These are phyloP conservation scores for Naganishia randhawae DNA, from an alignment of 768 basidiomycete species.

Conservation along the genomic window DNA sequence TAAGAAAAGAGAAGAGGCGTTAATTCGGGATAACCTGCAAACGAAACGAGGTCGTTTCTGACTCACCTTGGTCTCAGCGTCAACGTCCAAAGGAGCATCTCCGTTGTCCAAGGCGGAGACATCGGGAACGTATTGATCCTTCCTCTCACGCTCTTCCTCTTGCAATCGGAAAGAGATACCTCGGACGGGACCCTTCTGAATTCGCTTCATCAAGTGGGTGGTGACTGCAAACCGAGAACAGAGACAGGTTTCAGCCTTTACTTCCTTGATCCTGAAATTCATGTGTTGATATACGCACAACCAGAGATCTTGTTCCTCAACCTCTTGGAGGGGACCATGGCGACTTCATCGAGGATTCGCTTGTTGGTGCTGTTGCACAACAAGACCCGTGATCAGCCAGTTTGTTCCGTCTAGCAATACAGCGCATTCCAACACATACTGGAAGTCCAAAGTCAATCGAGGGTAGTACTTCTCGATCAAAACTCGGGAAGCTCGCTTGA, in stretches of 20 bases:
- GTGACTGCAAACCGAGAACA: conserved; percentile 59
- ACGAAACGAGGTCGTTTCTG: not conserved
- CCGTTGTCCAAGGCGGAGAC: conserved; percentile 87
- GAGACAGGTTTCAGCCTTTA: not conserved
- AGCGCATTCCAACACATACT: conserved; percentile 51
- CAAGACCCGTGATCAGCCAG: not conserved
- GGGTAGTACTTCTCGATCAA: conserved; percentile 99
- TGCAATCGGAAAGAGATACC: conserved; percentile 99
- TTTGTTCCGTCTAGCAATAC: not conserved
- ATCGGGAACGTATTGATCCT: conserved; percentile 96
- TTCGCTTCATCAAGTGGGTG: conserved; percentile 99
- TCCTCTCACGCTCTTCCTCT: conserved; percentile 97
- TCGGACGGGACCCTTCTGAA: conserved; percentile 94
- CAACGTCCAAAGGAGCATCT: conserved; percentile 71
- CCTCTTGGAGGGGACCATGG: conserved; percentile 90
- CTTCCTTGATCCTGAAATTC: not conserved
- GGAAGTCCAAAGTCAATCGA: conserved; percentile 97
- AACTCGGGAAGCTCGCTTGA: conserved; percentile 97
- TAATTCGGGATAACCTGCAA: not conserved
- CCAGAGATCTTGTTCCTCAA: conserved; percentile 99
- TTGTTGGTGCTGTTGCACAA: conserved; percentile 73
- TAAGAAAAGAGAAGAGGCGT: conserved; percentile 41
- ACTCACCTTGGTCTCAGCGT: conserved; percentile 86
- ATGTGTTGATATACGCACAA: conserved; percentile 50
- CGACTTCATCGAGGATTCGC: conserved; percentile 71